Base-by-base conservation (phyloP, 1,284 basidiomycete genomes). In the Rhizoctonia solani region DNA sequence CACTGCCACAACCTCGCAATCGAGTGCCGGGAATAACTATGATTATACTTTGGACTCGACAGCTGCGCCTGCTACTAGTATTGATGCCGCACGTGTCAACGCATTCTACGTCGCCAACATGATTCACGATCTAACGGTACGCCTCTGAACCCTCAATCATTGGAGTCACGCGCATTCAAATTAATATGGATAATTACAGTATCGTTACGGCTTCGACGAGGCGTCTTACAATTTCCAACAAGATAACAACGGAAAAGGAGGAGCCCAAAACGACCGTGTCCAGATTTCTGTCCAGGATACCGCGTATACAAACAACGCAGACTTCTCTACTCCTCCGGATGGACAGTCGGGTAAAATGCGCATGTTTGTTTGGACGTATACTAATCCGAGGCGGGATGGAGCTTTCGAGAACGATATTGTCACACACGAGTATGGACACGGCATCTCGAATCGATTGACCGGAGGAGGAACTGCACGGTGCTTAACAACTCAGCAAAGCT, bases 31-130 rank as follows among this genome's bases (percentile, higher is more conserved):
- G n/a, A n/a, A n/a, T 0, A 8, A n/a, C 3, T 25, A 50, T 25
- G 76, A 77, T 68, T 83, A 82, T 74, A 73, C 77, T 72, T 82
- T n/a, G n/a, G n/a, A 77, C 73, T 73, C 74, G 5, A 74, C 67
- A 69, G 74, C 73, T 69, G 49, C 75, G 19, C 69, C 47, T 77
- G 77, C 11, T 75, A 73, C 14, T 71, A 72, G 72, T 73, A 68
- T 82, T 21, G 75, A 83, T 67, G 81, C 82, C 13, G 82, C 82
- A 0, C 75, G 79, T 25, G 77, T 76, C 1, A 84, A 85, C 72
- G 78, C 80, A 0, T 85, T 85, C 74, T 85, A 84, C 72, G 65
- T 82, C 49, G 76, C 79, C 63, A 85, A 85, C 74, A 73, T 76
- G 11, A 73, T 83, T 23, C 83, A 85, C 70, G 70, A 23, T 58